phyloP scores from a whole-genome alignment of 169 alveolate species.

The Cryptosporidium sp. region DNA sequence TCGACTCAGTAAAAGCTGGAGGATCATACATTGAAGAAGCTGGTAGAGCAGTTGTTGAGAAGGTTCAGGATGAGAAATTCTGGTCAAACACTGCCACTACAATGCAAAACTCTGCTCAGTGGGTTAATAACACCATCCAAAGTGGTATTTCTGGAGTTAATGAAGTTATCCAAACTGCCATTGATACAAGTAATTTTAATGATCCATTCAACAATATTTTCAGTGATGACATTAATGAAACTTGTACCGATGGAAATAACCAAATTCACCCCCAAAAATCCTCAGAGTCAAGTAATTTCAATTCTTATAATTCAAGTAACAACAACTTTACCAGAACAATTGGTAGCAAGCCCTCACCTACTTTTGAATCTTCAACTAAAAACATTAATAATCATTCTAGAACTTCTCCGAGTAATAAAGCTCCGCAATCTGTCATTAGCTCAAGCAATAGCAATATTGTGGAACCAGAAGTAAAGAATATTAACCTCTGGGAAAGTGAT shows the following conservation, averaged over 20 bases:
- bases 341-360: neutral
- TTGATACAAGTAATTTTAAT: slow-evolving; percentile 35
- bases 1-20: slow-evolving; percentile 69
- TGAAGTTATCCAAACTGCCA: slow-evolving; percentile 47
- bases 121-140: slow-evolving; percentile 68
- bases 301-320: neutral
- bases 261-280: neutral
- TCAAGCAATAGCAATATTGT: neutral
- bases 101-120: slow-evolving; percentile 64
- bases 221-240: slow-evolving; percentile 5
- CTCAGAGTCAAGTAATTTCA: neutral
- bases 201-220: slow-evolving; percentile 12
- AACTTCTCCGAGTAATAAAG: neutral
- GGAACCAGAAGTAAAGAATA: slow-evolving; percentile 11
- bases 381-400: neutral
- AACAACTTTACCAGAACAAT: neutral
- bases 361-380: neutral
- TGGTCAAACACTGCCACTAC: slow-evolving; percentile 63
- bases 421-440: neutral
- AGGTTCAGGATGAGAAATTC: slow-evolving; percentile 69
- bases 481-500: slow-evolving; percentile 59
- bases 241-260: neutral
- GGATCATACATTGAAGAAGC: slow-evolving; percentile 52
- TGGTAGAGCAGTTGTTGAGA: slow-evolving; percentile 71
- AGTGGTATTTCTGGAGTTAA: slow-evolving; percentile 63